Evolutionary conservation across 1,284 basidiomycete genomes (phyloP).

Genomic region (Mycena sp.): DNA sequence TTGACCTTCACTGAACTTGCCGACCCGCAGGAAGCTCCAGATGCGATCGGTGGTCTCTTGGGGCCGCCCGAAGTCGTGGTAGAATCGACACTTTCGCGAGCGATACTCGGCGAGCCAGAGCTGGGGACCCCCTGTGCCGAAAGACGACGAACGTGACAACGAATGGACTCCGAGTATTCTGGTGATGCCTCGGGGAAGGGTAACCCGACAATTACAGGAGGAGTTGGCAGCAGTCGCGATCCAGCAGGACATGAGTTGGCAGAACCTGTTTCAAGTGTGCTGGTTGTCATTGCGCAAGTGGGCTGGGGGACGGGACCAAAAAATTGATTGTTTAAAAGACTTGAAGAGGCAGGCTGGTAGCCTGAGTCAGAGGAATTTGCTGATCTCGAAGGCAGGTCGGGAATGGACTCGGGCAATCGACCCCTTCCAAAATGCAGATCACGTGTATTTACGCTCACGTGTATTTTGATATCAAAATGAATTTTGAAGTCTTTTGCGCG

Average conservation of each 20-base stretch:
- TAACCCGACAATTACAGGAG: conserved; percentile 14
- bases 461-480: too few species aligned
- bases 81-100: neutral
- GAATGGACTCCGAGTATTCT: neutral
- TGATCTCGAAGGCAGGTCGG: conserved; percentile 3
- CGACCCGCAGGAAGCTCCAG: conserved; percentile 18
- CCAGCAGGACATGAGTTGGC: neutral
- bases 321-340: conserved; percentile 21
- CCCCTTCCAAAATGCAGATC: too few species aligned
- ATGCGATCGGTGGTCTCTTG: conserved; percentile 7
- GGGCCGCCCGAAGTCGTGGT: neutral
- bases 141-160: neutral
- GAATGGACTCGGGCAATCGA: too few species aligned
- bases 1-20: conserved; percentile 43
- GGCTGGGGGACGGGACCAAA: neutral
- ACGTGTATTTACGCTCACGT: too few species aligned
- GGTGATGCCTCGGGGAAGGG: conserved; percentile 6
- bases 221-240: conserved; percentile 5
- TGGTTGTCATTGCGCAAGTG: neutral
- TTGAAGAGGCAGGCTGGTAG: conserved; percentile 22
- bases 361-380: conserved; percentile 2
- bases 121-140: neutral
- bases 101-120: neutral
- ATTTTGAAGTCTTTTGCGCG: too few species aligned
- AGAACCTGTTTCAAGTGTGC: neutral